phyloP scores from a whole-genome alignment of 2,329 filamentous ascomycete species.

The Cordyceps militaris region DNA sequence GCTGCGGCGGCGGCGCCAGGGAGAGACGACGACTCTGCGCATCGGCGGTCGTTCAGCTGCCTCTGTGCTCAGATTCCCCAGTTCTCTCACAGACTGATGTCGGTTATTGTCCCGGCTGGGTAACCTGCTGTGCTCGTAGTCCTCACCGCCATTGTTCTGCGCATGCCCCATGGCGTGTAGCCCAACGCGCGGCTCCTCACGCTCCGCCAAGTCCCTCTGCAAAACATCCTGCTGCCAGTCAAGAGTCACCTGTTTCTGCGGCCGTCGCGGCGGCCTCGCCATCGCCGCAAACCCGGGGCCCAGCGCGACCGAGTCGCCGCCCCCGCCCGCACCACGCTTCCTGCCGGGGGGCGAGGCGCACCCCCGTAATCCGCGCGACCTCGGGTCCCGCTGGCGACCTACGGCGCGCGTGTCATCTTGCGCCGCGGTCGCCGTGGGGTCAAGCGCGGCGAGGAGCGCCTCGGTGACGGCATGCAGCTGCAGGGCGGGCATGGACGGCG shows the following conservation, averaged over 20 bases:
- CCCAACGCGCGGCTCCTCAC: not conserved
- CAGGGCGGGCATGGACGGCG: not conserved
- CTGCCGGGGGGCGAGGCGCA: too few relatives aligned
- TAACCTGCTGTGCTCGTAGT: not conserved
- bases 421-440: not conserved
- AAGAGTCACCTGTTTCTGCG: not conserved
- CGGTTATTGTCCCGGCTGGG: too few relatives aligned
- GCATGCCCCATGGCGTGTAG: not conserved
- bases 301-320: not conserved
- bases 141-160: not conserved
- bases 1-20: not conserved
- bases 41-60: not conserved
- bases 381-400: not conserved
- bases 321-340: not conserved
- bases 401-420: not conserved
- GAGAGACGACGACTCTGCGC: not conserved
- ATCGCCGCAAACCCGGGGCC: not conserved
- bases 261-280: not conserved
- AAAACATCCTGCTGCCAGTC: not conserved
- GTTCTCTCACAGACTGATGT: not conserved
- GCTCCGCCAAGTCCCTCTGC: not conserved
- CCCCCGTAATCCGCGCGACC: too few relatives aligned
- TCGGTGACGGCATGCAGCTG: not conserved
- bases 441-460: not conserved
- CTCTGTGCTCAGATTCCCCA: not conserved